Base-by-base conservation (phyloP, 1,284 basidiomycete genomes). In the Naganishia albida region DNA sequence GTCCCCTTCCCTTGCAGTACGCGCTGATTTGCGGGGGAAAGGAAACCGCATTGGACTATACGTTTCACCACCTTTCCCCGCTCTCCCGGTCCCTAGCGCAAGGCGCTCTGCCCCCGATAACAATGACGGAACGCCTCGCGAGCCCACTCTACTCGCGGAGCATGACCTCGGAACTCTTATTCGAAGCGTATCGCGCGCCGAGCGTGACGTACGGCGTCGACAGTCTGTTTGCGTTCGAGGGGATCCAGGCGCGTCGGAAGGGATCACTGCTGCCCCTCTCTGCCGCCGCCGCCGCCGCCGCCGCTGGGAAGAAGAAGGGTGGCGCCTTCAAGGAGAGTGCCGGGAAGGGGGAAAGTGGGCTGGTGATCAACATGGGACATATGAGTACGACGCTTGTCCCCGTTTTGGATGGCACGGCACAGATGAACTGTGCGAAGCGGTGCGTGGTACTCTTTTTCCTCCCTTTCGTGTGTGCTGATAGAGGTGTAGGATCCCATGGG, bases 131-230 rank as follows among this genome's bases (percentile, higher is more conserved):
- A 77, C 85, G 93, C 12, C 81, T 99, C 1, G 88, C 88, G 68
- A 92, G 93, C 44, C 93, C 94, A 0, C 78, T 95, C 30, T 92
- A 95, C 79, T 95, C 92, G 12, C 83, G 96, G 16, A 10, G 72
- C 90, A 90, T 96, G 67, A 96, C 93, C 28, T 94, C 93, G 1
- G 96, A 99, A 75, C 85, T 99, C 26, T 85, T 99, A 77, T 99
- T 99, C 75, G 96, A 99, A 80, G 86, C 88, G 53, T 99, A 99
- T 76, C 84, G 84, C 18, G 91, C 89, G 1, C 94, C 94, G 0
- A 87, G 88, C 2, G 83, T 98, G 51, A 84, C 89, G 16, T 99
- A 91, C 77, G 92, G 91, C 65, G 81, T 98, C 69, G 96, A 99
- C 75, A 88, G 90, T 7, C 81, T 95, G 65, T 95, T 97, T 84